Conservation (phyloP, 2,329 filamentous ascomycete genomes). For the Pseudogymnoascus sp. region DNA sequence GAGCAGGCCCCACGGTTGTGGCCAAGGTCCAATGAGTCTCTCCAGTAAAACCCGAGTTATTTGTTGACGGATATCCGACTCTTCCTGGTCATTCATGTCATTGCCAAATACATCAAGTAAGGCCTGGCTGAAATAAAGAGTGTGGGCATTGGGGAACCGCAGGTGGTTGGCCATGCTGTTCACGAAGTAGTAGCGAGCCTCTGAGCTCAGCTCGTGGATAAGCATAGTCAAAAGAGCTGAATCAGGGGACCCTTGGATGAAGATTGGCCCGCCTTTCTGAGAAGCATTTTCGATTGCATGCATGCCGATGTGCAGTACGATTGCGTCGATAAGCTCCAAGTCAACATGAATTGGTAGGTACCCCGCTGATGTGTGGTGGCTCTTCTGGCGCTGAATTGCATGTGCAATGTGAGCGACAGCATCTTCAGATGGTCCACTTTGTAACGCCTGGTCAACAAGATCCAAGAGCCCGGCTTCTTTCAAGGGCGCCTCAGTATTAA, state of each 20-base stretch:
- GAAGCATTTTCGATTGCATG: conserved; percentile 58
- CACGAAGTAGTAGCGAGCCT: conserved; percentile 78
- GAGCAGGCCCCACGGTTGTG: conserved; percentile 92
- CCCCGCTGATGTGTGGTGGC: conserved; percentile 58
- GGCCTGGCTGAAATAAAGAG: conserved; percentile 84
- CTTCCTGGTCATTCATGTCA: conserved; percentile 67
- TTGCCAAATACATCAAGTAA: conserved; percentile 79
- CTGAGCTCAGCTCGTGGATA: conserved; percentile 65
- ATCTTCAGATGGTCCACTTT: conserved; percentile 61
- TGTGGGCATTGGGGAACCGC: conserved; percentile 81
- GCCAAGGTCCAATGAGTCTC: conserved; percentile 79
- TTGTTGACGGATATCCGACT: conserved; percentile 78
- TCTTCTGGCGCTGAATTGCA: conserved; percentile 56
- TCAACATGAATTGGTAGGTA: conserved; percentile 64
- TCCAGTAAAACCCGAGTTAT: conserved; percentile 86
- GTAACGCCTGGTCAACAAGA: conserved; percentile 53
- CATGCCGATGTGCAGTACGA: conserved; percentile 77
- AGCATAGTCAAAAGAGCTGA: conserved; percentile 70
- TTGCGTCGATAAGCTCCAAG: conserved; percentile 65
- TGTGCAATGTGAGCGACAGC: conserved; percentile 71
- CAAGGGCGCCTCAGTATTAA: conserved; percentile 52
- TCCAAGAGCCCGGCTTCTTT: conserved; percentile 50
- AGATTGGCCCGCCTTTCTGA: conserved; percentile 55
- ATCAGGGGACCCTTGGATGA: conserved; percentile 60
- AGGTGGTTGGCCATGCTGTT: conserved; percentile 86